Conservation (phyloP, 2,329 filamentous ascomycete genomes). For the Elsinoe fawcettii region DNA sequence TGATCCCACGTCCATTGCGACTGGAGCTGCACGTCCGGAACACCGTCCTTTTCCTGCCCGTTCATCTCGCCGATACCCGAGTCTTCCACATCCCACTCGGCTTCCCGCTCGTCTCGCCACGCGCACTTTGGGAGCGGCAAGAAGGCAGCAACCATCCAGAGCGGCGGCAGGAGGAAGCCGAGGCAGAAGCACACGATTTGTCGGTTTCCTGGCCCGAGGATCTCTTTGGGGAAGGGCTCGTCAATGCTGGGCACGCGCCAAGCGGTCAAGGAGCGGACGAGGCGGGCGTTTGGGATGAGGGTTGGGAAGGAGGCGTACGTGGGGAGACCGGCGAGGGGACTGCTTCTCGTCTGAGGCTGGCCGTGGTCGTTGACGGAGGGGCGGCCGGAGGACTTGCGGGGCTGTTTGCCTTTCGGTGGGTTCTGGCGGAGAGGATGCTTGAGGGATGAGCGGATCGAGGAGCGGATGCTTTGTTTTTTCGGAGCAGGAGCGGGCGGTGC, state of each 20-base stretch:
- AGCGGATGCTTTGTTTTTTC: conserved; percentile 18
- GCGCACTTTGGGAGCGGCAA: conserved; percentile 28
- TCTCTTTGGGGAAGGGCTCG: conserved; percentile 28
- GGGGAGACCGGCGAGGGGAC: conserved; percentile 17
- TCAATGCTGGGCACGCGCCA: conserved; percentile 31
- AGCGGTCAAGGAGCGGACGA: conserved; percentile 23
- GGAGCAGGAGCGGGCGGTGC: conserved; percentile 25
- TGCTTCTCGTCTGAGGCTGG: not conserved
- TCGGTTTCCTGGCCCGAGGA: conserved; percentile 28
- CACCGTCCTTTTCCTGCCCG: conserved; percentile 12
- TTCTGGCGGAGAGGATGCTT: conserved; percentile 14
- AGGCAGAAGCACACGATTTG: conserved; percentile 31
- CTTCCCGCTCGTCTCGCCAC: conserved; percentile 20
- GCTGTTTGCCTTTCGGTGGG: conserved; percentile 11
- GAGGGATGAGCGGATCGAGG: conserved; percentile 13
- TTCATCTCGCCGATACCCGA: not conserved
- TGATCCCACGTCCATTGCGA: conserved; percentile 23
- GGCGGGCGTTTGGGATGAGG: conserved; percentile 23
- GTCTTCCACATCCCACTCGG: conserved; percentile 20
- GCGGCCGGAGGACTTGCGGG: not conserved
- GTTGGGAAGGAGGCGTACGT: conserved; percentile 23
- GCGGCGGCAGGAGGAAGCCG: conserved; percentile 30
- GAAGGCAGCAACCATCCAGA: conserved; percentile 31
- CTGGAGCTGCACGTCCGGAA: not conserved
- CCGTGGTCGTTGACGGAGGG: conserved; percentile 2